Percentiles rank a stretch among this genome's conserved stretches.
These are phyloP conservation scores for Pelargonium australe DNA, from an alignment of 441 rosid genomes.

Conservation along the genomic window DNA sequence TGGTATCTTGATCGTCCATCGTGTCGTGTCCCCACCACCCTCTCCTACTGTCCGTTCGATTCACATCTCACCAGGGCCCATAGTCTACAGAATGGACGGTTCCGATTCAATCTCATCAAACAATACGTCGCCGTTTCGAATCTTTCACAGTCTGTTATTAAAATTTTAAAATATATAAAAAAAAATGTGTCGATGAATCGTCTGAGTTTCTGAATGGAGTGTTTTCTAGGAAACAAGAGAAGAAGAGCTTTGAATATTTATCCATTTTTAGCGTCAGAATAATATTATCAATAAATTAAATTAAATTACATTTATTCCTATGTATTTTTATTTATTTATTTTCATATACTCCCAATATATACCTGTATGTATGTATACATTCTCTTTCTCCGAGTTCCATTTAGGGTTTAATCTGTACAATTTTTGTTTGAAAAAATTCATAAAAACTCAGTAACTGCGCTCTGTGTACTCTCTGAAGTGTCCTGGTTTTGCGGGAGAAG, in stretches of 20 bases:
- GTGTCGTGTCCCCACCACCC: no score
- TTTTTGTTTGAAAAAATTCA: background rate
- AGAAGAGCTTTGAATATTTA: background rate
- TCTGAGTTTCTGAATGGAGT: background rate
- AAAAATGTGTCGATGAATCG: no score
- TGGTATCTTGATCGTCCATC: no score
- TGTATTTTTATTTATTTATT: background rate
- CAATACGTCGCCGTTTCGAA: no score
- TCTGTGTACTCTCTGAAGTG: background rate
- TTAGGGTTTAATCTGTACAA: conserved; percentile 4
- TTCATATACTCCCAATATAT: background rate
- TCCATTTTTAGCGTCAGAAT: conserved; percentile 4
- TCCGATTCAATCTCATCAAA: no score
- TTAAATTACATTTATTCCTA: background rate
- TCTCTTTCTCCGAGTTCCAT: background rate
- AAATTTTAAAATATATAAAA: no score
- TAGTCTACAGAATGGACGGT: no score
- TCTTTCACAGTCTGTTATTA: no score
- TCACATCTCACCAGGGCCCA: no score
- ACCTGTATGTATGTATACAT: background rate
- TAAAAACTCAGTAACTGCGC: background rate
- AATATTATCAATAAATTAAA: background rate
- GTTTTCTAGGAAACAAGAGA: conserved; percentile 13
- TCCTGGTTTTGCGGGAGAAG: background rate
- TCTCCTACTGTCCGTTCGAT: no score